Evolutionary conservation across 2,329 filamentous ascomycete genomes (phyloP), one percentile per base, ranked within the genome.

Genomic region (Sphaerulina vaccinii): DNA sequence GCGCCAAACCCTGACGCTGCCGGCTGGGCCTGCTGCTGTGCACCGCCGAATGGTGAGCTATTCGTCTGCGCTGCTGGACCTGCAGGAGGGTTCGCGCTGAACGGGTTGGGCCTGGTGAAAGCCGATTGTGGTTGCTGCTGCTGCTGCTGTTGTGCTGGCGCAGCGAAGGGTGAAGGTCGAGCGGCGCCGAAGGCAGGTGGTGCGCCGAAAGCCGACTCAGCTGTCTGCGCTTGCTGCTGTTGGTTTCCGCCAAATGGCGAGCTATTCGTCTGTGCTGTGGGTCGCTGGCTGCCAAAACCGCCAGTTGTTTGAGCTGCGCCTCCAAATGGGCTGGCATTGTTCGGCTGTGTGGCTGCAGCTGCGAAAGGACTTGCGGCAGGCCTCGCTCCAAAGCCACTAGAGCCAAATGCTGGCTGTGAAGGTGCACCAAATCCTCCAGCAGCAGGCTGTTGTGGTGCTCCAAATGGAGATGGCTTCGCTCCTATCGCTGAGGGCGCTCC

Each of bases 91-190:
- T 41, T 43, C 23, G 40, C 35, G 2, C 46, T 58, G 36, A 64
- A 63, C 3, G 55, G 54, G 33, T 43, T 52, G 23, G 55, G 40
- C 33, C 52, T 46, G 23, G 51, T 49, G 27, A 55, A 43, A 19
- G 16, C 24, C 21, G 15, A 8, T 24, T 24, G 39, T n/a, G 33
- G 33, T 5, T 36, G 22, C 19, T 29, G 39, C 38, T 37, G 56
- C 41, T 36, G 22, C 19, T 29, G 39, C 38, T 37, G 56, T 42
- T 63, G 60, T 11, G 53, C 51, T 18, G 73, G 66, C 51, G 75
- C 68, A 11, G 72, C 73, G 57, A 78, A 77, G 1, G 71, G 64
- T 42, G 62, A 66, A 16, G 51, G 60, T 47, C 53, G 64, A 64
- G 36, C 54, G 15, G 56, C 58, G 13, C 62, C 57, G 15, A 64